A percentile compares a stretch with the other conserved stretches of the same genome.
Conservation (phyloP, 2,329 filamentous ascomycete species). For the Alternaria viburni region DNA sequence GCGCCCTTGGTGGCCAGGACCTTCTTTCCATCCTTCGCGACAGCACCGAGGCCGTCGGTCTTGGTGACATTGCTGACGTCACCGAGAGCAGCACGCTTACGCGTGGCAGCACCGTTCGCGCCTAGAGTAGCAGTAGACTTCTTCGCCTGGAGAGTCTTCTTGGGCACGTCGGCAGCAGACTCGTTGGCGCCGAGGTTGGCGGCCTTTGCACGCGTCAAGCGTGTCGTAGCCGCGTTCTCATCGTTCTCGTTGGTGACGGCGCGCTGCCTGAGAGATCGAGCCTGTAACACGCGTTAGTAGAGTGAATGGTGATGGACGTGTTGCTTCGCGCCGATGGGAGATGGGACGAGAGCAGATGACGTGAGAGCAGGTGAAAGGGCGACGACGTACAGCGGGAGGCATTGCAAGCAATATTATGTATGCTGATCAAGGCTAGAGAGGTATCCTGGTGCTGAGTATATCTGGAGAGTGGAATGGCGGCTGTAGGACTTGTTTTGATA, state of each 20-base stretch:
- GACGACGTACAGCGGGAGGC: constrained; percentile 61
- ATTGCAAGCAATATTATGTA: constrained; percentile 55
- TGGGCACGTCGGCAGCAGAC: constrained; percentile 62
- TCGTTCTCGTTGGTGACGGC: constrained; percentile 91
- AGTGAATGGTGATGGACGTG: constrained; percentile 4
- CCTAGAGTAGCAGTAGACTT: constrained; percentile 49
- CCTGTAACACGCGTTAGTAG: constrained; percentile 59
- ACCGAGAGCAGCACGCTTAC: constrained; percentile 84
- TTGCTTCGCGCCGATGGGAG: constrained; percentile 14
- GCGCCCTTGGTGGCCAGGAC: constrained; percentile 66
- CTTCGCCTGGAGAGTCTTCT: constrained; percentile 55
- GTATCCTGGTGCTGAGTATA: constrained; percentile 30
- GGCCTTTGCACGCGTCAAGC: constrained; percentile 91
- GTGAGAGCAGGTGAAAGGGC: constrained; percentile 9
- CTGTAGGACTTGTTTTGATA: constrained; percentile 47
- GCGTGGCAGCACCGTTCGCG: constrained; percentile 54
- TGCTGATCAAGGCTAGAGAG: constrained; percentile 43
- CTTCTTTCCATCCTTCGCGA: constrained; percentile 72
- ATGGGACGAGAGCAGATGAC: constrained; percentile 11
- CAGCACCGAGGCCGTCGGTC: constrained; percentile 57
- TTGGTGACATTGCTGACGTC: constrained; percentile 97
- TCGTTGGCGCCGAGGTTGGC: constrained; percentile 67
- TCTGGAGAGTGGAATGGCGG: constrained; percentile 33
- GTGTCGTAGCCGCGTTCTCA: constrained; percentile 79
- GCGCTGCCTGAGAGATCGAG: constrained; percentile 74